phyloP scores from a whole-genome alignment of 805 yeast genomes.

The Wickerhamiella parazyma region DNA sequence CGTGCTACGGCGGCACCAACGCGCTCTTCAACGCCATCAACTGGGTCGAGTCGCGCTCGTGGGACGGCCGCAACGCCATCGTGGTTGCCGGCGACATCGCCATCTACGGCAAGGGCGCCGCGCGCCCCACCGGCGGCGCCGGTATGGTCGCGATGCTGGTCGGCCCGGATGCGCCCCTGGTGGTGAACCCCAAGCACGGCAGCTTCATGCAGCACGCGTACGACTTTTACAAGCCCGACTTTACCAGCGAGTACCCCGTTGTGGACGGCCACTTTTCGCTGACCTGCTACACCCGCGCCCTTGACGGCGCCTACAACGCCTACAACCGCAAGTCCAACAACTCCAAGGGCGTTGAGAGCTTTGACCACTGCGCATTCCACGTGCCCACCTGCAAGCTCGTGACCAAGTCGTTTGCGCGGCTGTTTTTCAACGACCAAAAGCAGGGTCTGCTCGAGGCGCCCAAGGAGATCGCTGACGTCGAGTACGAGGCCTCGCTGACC shows the following conservation, averaged over 20 bases:
- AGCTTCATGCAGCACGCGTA: conserved; percentile 93
- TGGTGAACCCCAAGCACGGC: conserved; percentile 79
- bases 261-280: conserved; percentile 96
- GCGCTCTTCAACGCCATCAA: conserved; percentile 87
- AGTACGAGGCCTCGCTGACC: conserved; percentile 64
- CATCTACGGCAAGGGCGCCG: conserved; percentile 90
- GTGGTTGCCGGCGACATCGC: conserved; percentile 98
- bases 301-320: conserved; percentile 71
- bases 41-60: conserved; percentile 90
- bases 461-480: conserved; percentile 40
- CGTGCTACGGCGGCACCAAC: conserved; percentile 97
- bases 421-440: conserved; percentile 76
- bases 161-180: conserved; percentile 97
- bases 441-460: conserved; percentile 48
- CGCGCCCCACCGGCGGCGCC: conserved; percentile 99
- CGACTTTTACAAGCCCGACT: conserved; percentile 94
- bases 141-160: conserved; percentile 89
- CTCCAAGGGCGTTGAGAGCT: conserved; percentile 48
- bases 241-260: conserved; percentile 88
- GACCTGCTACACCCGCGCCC: conserved; percentile 84
- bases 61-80: conserved; percentile 98
- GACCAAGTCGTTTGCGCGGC: conserved; percentile 80
- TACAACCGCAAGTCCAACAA: conserved; percentile 46
- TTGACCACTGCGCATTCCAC: conserved; percentile 93
- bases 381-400: conserved; percentile 97